A percentile compares a stretch with the other conserved stretches of the same genome.
Conservation (phyloP, 495 filamentous ascomycete species). For the Pseudoneurospora amorphoporcata region DNA sequence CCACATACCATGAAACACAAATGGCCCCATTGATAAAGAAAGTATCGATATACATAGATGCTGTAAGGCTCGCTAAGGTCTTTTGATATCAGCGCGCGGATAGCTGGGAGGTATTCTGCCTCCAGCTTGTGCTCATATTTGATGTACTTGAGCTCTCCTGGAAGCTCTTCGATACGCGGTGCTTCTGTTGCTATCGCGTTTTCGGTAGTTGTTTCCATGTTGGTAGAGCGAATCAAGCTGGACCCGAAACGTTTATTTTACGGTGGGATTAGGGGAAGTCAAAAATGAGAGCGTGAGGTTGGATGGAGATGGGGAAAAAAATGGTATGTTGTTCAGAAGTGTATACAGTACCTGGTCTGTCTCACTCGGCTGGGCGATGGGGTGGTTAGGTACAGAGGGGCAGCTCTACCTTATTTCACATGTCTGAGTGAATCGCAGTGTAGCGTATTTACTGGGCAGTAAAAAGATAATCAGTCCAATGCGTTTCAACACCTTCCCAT, state of each 20-base stretch:
- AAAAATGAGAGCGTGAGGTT: not conserved
- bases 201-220: slow-evolving; percentile 11
- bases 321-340: not conserved
- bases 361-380: not conserved
- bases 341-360: not conserved
- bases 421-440: not conserved
- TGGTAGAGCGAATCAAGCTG: not conserved
- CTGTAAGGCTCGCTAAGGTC: slow-evolving; percentile 98
- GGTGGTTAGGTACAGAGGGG: not conserved
- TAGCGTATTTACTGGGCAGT: not conserved
- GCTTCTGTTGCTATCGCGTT: not conserved
- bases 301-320: not conserved
- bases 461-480: not conserved
- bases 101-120: slow-evolving; percentile 69
- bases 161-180: slow-evolving; percentile 18
- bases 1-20: slow-evolving; percentile 75
- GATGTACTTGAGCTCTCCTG: slow-evolving; percentile 60
- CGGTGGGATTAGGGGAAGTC: not conserved
- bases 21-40: slow-evolving; percentile 95
- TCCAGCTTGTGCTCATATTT: slow-evolving; percentile 76
- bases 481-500: not conserved
- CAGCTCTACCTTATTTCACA: not conserved
- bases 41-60: slow-evolving; percentile 99
- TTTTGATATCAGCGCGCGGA: slow-evolving; percentile 88
- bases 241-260: not conserved